These are phyloP conservation scores for Syzygium malaccense DNA, from an alignment of 441 rosid genomes.

Conservation along the genomic window DNA sequence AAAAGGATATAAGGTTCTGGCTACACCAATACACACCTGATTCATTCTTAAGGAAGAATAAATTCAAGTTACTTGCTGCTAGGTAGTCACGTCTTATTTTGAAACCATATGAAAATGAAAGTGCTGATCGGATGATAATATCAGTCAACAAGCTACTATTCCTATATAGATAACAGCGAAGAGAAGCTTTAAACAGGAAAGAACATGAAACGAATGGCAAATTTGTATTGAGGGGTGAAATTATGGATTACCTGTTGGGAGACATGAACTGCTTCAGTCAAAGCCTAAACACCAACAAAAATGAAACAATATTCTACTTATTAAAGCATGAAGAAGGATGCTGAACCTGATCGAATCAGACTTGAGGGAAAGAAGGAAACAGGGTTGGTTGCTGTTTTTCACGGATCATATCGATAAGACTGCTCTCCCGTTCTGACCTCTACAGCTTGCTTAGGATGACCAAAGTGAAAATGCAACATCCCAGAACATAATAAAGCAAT, in stretches of 20 bases:
- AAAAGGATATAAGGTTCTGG: background rate
- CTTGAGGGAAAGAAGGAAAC: background rate
- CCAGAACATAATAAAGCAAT: constrained; percentile 83
- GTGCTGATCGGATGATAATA: background rate
- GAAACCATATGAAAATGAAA: background rate
- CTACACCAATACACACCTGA: background rate
- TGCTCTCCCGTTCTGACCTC: constrained; percentile 40
- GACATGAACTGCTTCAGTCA: constrained; percentile 85
- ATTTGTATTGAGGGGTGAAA: background rate
- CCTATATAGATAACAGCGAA: background rate
- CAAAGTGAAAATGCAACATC: constrained; percentile 95
- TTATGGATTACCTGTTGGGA: constrained; percentile 63
- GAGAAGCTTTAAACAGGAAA: background rate
- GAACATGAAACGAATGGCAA: background rate
- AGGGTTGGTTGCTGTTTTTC: background rate
- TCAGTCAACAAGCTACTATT: background rate
- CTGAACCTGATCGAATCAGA: background rate
- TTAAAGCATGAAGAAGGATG: background rate
- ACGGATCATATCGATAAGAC: background rate
- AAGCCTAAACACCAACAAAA: constrained; percentile 50
- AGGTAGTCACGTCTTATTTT: background rate
- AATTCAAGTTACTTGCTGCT: background rate
- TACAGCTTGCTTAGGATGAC: constrained; percentile 91
- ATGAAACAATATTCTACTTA: background rate
- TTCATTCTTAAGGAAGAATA: background rate